Evolutionary conservation across 2,329 filamentous ascomycete species (phyloP).

Genomic region (Xylariaceae sp.): DNA sequence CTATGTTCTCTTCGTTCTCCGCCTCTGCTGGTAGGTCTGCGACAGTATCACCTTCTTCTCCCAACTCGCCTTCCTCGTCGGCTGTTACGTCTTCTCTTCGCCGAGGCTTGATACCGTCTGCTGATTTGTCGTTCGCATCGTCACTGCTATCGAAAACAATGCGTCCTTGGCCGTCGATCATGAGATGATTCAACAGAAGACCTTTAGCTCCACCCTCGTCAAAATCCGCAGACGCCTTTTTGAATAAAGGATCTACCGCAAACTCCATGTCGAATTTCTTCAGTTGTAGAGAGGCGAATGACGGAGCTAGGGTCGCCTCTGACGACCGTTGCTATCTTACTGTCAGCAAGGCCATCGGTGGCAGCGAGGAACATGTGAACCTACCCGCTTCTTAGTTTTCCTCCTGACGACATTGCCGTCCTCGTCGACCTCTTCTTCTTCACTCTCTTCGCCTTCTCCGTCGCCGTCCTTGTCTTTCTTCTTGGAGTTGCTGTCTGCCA

Average conservation of each 20-base stretch:
- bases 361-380: constrained; percentile 16
- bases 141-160: constrained; percentile 99
- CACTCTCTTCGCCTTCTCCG: constrained; percentile 63
- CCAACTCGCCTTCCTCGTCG: constrained; percentile 39
- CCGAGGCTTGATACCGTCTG: constrained; percentile 37
- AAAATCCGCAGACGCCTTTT: constrained; percentile 96
- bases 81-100: constrained; percentile 36
- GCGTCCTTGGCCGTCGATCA: constrained; percentile 84
- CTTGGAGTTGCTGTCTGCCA: constrained; percentile 80
- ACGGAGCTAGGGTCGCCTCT: constrained; percentile 87
- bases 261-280: constrained; percentile 99
- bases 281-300: constrained; percentile 81
- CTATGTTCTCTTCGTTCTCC: constrained; percentile 55
- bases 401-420: constrained; percentile 54
- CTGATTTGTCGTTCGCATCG: constrained; percentile 58
- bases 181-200: constrained; percentile 89
- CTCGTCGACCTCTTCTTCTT: constrained; percentile 61
- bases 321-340: constrained; percentile 63
- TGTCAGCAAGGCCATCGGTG: constrained; percentile 20
- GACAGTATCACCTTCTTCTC: constrained; percentile 36
- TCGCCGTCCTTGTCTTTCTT: constrained; percentile 64
- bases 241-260: constrained; percentile 95
- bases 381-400: constrained; percentile 72
- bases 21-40: constrained; percentile 42
- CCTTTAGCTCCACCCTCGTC: constrained; percentile 97